Base-by-base conservation (phyloP, 495 filamentous ascomycete genomes). In the Monascus purpureus region DNA sequence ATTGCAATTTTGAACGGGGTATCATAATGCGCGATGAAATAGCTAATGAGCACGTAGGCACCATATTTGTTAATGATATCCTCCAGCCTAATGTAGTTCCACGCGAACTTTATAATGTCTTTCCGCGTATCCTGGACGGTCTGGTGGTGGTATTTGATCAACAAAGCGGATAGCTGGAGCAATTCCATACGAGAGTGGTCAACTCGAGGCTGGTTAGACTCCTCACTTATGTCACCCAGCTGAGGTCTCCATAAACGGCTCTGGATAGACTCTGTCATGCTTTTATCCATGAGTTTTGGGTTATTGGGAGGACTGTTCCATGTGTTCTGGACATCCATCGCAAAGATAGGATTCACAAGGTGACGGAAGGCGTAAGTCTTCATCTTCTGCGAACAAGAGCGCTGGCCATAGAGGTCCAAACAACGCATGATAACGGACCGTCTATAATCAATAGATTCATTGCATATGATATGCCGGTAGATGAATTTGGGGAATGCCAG, bases 1-100 rank as follows among this genome's bases (percentile, higher is more conserved):
- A 77, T 78, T 2, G 88, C 86, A 31, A 99, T 95, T 65, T 96
- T 96, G 30, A 81, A 70, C 1, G 92, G 92, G 0, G 92, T 94
- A 45, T 99, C 92, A 43, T 93, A 99, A 40, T 90, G 80, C 0
- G 84, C 82, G 39, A 96, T 94, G 63, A 99, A 99, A 54, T 93
- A 96, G 6, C 81, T 87, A 40, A 96, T 93, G 2, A 96, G 70
- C 8, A 95, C 87, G 48, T 99, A 96, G 5, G 92, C 88, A 13
- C 87, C 92, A 51, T 96, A 86, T 49, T 99, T 99, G 62, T 96
- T 96, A 63, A 99, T 94, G 38, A 93, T 82, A 51, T 99, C 92
- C 50, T 99, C 92, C 14, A 99, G 73, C 12, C 83, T 76, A 36
- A 96, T 96, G 48, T 90, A 96, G 17, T 86, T 95, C 92, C 92